Base-by-base conservation (phyloP, 495 filamentous ascomycete genomes). In the Penicillium ucsense region DNA sequence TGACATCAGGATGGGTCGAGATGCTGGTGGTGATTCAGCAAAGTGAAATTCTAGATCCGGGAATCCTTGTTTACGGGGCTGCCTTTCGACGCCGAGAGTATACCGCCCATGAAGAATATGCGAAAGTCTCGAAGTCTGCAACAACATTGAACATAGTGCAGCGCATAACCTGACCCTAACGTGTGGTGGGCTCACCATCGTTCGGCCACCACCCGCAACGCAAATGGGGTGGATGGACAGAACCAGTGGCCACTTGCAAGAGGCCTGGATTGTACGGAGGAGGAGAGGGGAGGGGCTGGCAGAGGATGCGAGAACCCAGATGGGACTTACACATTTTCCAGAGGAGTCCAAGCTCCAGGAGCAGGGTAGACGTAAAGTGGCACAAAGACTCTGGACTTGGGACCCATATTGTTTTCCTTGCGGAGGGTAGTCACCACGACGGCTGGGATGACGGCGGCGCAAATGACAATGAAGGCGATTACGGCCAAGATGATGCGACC, bases 341-440 rank as follows among this genome's bases (percentile, higher is more conserved):
- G 55, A 36, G 75, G 73, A 50, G 63, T 51, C 76, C 76, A 80
- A 30, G 75, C 66, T 28, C 58, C 61, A n/a, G 68, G 60, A 12
- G 59, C 52, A 39, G 76, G 76, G 56, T 80, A 80, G 40, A 78
- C 67, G 62, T 80, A 80, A 35, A 80, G 71, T 43, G 76, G 76
- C 27, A 80, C 63, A 43, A 79, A 63, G 35, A 78, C 62, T 43
- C 60, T 66, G 29, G 67, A 64, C 57, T 67, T 72, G 2, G 66
- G 67, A 33, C 66, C 64, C 68, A 71, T 70, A 50, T 45, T 62
- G 62, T 55, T 61, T 43, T 67, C 53, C 46, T 64, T 65, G 52
- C 45, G 60, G 11, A 62, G 51, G 10, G 60, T 56, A 10, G 62
- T 57, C 45, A 68, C 57, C 33, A 70, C 62, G 9, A 63, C 61